phyloP scores from a whole-genome alignment of 139 green algal species.

The Micractinium sp. region DNA sequence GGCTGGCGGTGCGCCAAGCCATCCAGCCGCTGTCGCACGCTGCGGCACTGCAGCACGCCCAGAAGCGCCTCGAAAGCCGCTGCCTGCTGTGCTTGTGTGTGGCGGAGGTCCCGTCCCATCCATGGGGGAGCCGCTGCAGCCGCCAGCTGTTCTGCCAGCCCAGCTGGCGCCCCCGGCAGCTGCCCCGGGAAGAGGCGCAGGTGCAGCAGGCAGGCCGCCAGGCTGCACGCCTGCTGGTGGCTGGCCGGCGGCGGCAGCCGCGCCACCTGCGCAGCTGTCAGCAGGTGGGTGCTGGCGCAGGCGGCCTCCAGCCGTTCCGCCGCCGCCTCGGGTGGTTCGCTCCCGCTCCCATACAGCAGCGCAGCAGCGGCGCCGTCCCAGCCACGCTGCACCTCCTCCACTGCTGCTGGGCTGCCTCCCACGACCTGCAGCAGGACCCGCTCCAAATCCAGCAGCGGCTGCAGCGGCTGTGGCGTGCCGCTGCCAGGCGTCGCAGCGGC shows the following conservation, averaged over 20 bases:
- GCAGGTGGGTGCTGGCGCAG: background rate
- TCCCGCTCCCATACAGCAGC: background rate
- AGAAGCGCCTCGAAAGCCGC: constrained; percentile 17
- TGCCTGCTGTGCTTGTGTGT: background rate
- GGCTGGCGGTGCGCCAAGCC: background rate
- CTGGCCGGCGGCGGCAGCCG: background rate
- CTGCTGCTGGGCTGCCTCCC: background rate
- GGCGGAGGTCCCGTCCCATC: background rate
- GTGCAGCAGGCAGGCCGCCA: constrained; percentile 17
- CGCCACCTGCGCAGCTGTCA: background rate
- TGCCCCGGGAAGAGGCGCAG: background rate
- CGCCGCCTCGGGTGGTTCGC: background rate
- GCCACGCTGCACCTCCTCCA: background rate
- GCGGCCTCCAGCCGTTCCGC: background rate
- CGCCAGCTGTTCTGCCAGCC: background rate
- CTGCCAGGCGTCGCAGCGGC: background rate
- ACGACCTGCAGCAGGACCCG: background rate
- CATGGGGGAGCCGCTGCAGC: background rate
- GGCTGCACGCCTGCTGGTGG: constrained; percentile 22
- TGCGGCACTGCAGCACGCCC: background rate
- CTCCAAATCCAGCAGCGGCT: background rate
- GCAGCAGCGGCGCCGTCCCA: background rate
- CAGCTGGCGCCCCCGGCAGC: background rate
- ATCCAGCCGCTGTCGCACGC: background rate
- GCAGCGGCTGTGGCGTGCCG: background rate